Conservation (phyloP, 108 stramenopile species). For the Cyclotella atomus region DNA sequence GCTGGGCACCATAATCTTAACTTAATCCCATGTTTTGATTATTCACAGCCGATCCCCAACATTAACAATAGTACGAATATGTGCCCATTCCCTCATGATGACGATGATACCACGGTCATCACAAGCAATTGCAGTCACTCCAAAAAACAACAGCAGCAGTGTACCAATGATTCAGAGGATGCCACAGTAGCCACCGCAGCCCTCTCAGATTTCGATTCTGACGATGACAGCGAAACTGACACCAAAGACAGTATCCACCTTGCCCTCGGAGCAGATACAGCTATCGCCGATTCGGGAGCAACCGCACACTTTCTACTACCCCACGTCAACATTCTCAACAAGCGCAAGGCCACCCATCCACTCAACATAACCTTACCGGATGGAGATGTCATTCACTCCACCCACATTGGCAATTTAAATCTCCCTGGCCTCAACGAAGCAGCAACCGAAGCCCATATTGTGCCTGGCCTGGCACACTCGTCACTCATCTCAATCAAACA, state of each 20-base stretch:
- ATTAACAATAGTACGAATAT: background rate
- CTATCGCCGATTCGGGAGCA: slow-evolving; percentile 23
- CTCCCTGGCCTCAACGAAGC: background rate
- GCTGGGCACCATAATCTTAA: background rate
- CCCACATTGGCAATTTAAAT: slow-evolving; percentile 25
- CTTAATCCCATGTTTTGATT: background rate
- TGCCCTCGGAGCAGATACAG: background rate
- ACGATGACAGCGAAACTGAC: background rate
- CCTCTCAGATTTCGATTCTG: background rate
- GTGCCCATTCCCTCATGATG: background rate
- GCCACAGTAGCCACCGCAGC: background rate
- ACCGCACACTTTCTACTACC: slow-evolving; percentile 11
- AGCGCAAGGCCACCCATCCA: background rate
- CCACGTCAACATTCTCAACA: background rate
- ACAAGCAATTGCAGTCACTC: too few relatives aligned
- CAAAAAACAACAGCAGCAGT: too few relatives aligned
- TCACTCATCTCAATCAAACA: slow-evolving; percentile 20
- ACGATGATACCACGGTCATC: too few relatives aligned
- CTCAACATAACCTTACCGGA: slow-evolving; percentile 18
- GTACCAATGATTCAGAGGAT: too few relatives aligned
- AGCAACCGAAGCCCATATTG: slow-evolving; percentile 11
- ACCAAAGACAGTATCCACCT: background rate
- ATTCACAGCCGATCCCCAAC: background rate
- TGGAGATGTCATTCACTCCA: slow-evolving; percentile 20
- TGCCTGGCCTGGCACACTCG: slow-evolving; percentile 17